Conservation (phyloP, 139 green algal species). For the Chlamydomonas sp. region DNA sequence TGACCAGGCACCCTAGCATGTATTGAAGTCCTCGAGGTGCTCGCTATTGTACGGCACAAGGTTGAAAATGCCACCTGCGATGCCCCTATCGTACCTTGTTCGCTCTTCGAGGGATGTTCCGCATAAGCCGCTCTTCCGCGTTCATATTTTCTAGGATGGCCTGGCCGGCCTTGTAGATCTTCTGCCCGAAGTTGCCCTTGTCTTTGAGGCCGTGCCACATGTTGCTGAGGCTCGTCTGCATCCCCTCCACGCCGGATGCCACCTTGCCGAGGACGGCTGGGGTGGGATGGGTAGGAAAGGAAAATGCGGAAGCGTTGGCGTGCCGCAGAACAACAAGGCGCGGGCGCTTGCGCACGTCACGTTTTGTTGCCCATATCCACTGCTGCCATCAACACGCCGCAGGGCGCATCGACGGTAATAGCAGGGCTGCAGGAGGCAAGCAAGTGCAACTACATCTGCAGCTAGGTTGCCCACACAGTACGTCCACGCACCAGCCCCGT, state of each 20-base stretch:
- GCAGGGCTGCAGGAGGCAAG: not conserved
- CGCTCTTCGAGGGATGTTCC: slow-evolving; percentile 45
- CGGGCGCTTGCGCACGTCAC: not conserved
- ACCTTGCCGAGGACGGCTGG: slow-evolving; percentile 33
- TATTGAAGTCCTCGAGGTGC: too few species aligned
- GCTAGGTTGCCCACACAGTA: not conserved
- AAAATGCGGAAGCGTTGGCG: not conserved
- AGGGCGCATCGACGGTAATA: too few species aligned
- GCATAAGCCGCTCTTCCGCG: slow-evolving; percentile 56
- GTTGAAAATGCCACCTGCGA: too few species aligned
- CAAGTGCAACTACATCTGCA: not conserved
- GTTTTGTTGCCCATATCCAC: too few species aligned
- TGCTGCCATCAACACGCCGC: too few species aligned
- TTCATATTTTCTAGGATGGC: slow-evolving; percentile 58
- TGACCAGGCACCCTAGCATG: too few species aligned
- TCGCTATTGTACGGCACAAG: too few species aligned
- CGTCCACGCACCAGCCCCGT: not conserved
- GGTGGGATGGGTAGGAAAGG: not conserved
- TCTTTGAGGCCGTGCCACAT: slow-evolving; percentile 46
- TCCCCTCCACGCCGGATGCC: not conserved
- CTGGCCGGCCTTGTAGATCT: slow-evolving; percentile 47
- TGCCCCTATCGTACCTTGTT: slow-evolving; percentile 41
- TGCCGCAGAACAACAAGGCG: not conserved
- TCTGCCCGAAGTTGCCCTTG: slow-evolving; percentile 43
- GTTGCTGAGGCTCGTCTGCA: slow-evolving; percentile 16